Base-by-base conservation (phyloP, 2,329 filamentous ascomycete genomes). In the Reticulascus tulasneorum region DNA sequence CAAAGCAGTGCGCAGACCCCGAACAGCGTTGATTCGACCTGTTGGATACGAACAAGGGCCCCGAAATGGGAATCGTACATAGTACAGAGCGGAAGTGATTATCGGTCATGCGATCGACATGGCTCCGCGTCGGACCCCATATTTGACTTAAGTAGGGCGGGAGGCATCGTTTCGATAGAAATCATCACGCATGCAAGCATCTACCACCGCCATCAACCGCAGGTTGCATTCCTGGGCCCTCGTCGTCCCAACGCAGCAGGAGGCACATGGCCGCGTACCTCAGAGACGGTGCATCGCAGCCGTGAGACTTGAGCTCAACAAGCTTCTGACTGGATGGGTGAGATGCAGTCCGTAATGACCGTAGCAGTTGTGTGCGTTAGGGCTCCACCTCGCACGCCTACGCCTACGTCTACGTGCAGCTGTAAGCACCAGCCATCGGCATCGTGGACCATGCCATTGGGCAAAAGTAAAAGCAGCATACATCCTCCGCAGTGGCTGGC, bases 1-100 rank as follows among this genome's bases (percentile, higher is more conserved):
- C n/a, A n/a, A n/a, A n/a, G n/a, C n/a, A n/a, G n/a, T n/a, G n/a
- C n/a, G 27, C 33, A 27, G 15, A 20, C 22, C 9, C 21, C 26
- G 18, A 20, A 35, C 21, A 23, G 13, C 13, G 23, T 35, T 24
- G 26, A 26, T 24, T 35, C 22, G 31, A 24, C 31, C 18, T 19
- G 18, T 17, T 35, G 29, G 20, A 23, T 18, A 15, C 28, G 37
- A 40, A 26, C 40, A 41, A 29, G 37, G 18, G 40, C 33, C 40
- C 40, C 22, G 19, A 40, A 36, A 18, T 13, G 16, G 16, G 29
- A 19, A 7, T 19, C 26, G 28, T 33, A 29, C 29, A 33, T 20
- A 29, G 40, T 22, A 33, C 35, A 32, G 37, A 42, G 33, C 37
- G 19, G 24, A n/a, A n/a, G n/a, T n/a, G n/a, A n/a, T n/a, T n/a